Evolutionary conservation across 352 stramenopile genomes (phyloP).

Genomic region (Globisporangium orthogonon): DNA sequence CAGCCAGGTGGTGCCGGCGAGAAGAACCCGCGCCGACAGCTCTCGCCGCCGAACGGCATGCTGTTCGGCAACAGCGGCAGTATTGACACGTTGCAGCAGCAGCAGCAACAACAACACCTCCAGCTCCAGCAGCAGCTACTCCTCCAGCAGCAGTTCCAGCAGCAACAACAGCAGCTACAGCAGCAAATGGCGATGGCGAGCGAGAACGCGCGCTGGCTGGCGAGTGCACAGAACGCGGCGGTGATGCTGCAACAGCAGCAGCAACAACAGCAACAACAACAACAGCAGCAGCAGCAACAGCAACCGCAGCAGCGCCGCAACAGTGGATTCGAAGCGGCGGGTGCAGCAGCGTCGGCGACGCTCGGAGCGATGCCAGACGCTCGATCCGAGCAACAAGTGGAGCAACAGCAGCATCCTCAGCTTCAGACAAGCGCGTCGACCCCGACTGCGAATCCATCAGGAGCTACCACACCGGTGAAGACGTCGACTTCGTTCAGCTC

Average conservation of each 20-base stretch:
- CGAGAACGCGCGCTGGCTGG: slow-evolving; percentile 12
- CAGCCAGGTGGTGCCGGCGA: background rate
- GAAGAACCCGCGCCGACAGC: slow-evolving; percentile 4
- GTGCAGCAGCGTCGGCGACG: slow-evolving; percentile 27
- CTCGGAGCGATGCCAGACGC: slow-evolving; percentile 27
- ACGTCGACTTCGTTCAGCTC: background rate
- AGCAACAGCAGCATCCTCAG: slow-evolving; percentile 2
- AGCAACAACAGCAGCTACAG: slow-evolving; percentile 13
- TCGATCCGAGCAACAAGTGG: background rate
- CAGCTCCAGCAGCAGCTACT: slow-evolving; percentile 19
- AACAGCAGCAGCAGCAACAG: slow-evolving; percentile 11
- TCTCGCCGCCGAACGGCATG: slow-evolving; percentile 11
- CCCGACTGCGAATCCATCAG: slow-evolving; percentile 4
- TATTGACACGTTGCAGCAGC: slow-evolving; percentile 6
- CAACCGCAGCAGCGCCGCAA: slow-evolving; percentile 14
- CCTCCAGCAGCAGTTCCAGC: slow-evolving; percentile 13
- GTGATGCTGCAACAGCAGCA: background rate
- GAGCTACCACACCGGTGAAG: background rate
- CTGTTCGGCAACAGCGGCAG: slow-evolving; percentile 2
- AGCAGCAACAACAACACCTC: slow-evolving; percentile 13
- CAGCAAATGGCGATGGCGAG: slow-evolving; percentile 12
- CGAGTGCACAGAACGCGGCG: slow-evolving; percentile 4
- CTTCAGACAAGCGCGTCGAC: background rate
- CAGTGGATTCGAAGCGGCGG: slow-evolving; percentile 22
- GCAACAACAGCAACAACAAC: background rate